These are phyloP conservation scores for Sporisorium exsertum DNA, from an alignment of 1,284 basidiomycete species.

Conservation along the genomic window DNA sequence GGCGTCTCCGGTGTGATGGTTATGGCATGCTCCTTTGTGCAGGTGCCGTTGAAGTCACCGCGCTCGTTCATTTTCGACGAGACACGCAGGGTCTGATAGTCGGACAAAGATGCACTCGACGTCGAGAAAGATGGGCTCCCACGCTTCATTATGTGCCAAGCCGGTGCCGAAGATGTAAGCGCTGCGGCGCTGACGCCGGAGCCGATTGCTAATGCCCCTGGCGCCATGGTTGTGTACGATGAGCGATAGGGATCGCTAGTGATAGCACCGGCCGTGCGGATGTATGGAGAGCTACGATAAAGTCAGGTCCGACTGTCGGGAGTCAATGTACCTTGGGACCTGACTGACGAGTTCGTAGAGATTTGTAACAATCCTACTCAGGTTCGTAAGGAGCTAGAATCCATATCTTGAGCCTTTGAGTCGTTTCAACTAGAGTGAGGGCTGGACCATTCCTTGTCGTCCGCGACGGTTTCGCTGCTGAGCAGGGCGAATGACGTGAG, in stretches of 20 bases:
- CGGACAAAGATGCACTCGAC: constrained; percentile 16
- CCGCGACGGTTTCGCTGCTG: neutral
- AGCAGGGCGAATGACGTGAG: neutral
- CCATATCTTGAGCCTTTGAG: neutral
- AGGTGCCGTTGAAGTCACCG: constrained; percentile 53
- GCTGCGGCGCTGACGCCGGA: constrained; percentile 17
- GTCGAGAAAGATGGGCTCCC: neutral
- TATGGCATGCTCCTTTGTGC: constrained; percentile 36
- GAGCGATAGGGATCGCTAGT: neutral
- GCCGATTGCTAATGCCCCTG: constrained; percentile 2
- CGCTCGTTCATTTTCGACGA: constrained; percentile 46
- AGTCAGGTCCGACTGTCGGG: neutral
- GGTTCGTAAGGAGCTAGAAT: neutral
- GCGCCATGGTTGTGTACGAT: constrained; percentile 16
- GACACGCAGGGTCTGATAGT: constrained; percentile 25
- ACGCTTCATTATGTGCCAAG: constrained; percentile 19
- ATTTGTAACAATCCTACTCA: neutral
- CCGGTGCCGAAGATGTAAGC: constrained; percentile 12
- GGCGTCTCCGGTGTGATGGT: constrained; percentile 51
- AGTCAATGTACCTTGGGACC: neutral
- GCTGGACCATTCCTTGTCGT: neutral
- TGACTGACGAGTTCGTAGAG: neutral
- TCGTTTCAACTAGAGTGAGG: neutral
- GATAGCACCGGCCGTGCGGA: too few relatives aligned
- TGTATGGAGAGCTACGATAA: neutral